These are phyloP conservation scores for Cymodocea nodosa DNA, from an alignment of 116 monocot species.

Conservation along the genomic window DNA sequence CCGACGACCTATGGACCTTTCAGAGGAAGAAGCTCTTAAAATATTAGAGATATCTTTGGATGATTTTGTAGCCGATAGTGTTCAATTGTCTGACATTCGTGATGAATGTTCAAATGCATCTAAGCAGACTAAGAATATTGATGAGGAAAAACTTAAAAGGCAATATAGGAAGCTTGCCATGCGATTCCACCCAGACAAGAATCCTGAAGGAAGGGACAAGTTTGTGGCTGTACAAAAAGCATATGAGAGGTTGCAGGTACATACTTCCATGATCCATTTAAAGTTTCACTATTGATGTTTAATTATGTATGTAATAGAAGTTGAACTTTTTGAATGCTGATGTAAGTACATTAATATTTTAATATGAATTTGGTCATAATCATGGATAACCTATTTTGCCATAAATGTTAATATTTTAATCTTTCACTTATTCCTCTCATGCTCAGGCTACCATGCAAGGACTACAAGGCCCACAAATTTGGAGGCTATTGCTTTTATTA, in stretches of 20 bases:
- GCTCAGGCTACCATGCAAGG: slow-evolving; percentile 98
- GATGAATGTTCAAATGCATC: slow-evolving; percentile 16
- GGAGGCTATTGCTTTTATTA: slow-evolving; percentile 88
- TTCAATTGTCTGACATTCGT: slow-evolving; percentile 17
- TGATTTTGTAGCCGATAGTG: slow-evolving; percentile 43
- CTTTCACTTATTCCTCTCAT: slow-evolving; percentile 3
- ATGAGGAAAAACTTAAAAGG: slow-evolving; percentile 98
- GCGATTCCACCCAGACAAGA: slow-evolving; percentile 97
- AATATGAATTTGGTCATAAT: background rate
- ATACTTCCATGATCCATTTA: background rate
- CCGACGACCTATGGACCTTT: slow-evolving; percentile 92
- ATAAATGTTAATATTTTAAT: background rate
- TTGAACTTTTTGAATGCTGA: too few relatives aligned
- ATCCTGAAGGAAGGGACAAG: slow-evolving; percentile 98
- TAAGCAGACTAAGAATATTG: slow-evolving; percentile 55
- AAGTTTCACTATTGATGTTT: too few relatives aligned
- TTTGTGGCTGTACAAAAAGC: slow-evolving; percentile 99
- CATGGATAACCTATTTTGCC: background rate
- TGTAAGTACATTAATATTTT: background rate
- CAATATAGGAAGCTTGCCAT: slow-evolving; percentile 96
- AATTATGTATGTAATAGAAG: too few relatives aligned
- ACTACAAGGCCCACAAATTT: slow-evolving; percentile 92
- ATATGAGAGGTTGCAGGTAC: slow-evolving; percentile 97
- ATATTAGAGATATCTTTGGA: slow-evolving; percentile 88
- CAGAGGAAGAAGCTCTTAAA: slow-evolving; percentile 94